A percentile compares a stretch with the other conserved stretches of the same genome.
Evolutionary conservation across 2,329 filamentous ascomycete genomes (phyloP).

Genomic region (Xylaria arbuscula): DNA sequence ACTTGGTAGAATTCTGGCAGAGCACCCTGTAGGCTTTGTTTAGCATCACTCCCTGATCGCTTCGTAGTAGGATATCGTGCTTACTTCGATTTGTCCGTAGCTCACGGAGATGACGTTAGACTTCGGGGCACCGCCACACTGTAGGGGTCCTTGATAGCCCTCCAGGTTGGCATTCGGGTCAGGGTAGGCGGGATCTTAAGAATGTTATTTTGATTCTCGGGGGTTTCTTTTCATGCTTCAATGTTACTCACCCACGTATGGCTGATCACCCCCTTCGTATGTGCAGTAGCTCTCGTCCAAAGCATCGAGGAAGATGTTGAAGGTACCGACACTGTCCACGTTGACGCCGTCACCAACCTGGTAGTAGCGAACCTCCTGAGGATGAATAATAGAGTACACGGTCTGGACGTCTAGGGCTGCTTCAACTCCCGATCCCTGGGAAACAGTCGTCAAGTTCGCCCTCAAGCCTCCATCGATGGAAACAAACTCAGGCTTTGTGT

Average conservation of each 20-base stretch:
- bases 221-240: not conserved
- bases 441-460: conserved; percentile 36
- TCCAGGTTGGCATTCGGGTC: conserved; percentile 52
- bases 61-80: not conserved
- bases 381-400: conserved; percentile 38
- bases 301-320: conserved; percentile 51
- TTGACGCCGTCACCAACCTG: conserved; percentile 41
- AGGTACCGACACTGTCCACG: conserved; percentile 41
- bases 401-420: conserved; percentile 40
- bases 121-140: conserved; percentile 46
- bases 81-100: conserved; percentile 63
- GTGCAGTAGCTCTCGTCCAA: conserved; percentile 60
- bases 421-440: conserved; percentile 37
- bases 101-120: conserved; percentile 67
- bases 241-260: conserved; percentile 37
- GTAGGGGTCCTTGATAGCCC: conserved; percentile 46
- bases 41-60: not conserved
- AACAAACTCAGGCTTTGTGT: conserved; percentile 37
- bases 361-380: conserved; percentile 39
- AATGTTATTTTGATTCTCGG: conserved; percentile 2
- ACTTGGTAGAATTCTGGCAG: conserved; percentile 55
- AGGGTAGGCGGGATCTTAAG: conserved; percentile 42
- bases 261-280: conserved; percentile 55
- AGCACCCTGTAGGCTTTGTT: conserved; percentile 26
- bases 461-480: conserved; percentile 38